Evolutionary conservation across 129 eudicot species (phyloP).

Genomic region (Oenanthe sinensis): DNA sequence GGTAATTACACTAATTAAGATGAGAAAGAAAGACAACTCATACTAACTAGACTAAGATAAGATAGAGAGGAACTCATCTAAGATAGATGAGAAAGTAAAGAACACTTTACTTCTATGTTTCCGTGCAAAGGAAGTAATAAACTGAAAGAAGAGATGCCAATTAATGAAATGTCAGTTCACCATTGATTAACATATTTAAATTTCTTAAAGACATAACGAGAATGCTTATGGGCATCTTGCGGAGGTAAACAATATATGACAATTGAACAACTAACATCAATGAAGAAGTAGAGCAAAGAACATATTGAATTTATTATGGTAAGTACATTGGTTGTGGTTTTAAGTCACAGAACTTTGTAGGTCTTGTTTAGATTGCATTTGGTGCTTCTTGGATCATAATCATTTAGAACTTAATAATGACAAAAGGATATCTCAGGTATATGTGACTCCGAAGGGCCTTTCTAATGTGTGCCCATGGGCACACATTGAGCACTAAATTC

Average conservation of each 20-base stretch:
- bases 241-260: neutral
- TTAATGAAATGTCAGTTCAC: neutral
- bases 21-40: neutral
- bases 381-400: no score
- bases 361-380: no score
- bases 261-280: neutral
- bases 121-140: conserved; percentile 33
- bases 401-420: no score
- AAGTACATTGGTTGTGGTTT: no score
- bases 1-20: neutral
- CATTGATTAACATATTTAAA: neutral
- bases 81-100: no score
- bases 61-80: no score
- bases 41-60: neutral
- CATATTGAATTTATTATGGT: no score
- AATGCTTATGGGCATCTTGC: neutral
- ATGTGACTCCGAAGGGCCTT: no score
- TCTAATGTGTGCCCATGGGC: no score
- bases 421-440: no score
- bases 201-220: neutral
- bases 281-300: neutral
- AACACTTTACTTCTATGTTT: conserved; percentile 29
- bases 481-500: no score
- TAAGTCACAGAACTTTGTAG: no score
- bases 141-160: conserved; percentile 20